phyloP scores from a whole-genome alignment of 768 basidiomycete genomes.

The Leccinum olivaceopallidum region DNA sequence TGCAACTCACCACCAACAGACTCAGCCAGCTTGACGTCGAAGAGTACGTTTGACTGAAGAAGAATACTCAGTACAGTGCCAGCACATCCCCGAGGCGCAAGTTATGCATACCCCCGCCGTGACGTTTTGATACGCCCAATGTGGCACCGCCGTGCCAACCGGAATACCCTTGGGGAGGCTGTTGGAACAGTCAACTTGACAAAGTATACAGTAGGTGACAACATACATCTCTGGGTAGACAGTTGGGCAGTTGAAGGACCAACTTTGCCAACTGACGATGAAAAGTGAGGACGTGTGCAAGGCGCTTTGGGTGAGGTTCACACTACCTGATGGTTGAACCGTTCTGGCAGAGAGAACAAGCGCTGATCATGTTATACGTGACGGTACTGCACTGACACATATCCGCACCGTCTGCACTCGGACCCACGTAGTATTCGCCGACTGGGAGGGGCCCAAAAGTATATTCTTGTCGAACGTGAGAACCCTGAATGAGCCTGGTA shows the following conservation, averaged over 20 bases:
- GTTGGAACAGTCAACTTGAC: neutral
- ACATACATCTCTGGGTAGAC: conserved; percentile 31
- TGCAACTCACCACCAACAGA: neutral
- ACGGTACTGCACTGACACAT: conserved; percentile 58
- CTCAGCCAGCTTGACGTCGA: conserved; percentile 42
- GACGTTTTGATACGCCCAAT: conserved; percentile 66
- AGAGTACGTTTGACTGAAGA: conserved; percentile 36
- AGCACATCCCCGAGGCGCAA: neutral
- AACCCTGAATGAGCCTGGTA: conserved; percentile 7
- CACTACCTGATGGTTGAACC: conserved; percentile 38
- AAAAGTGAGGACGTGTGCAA: conserved; percentile 2
- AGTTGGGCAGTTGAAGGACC: conserved; percentile 46
- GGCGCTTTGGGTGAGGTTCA: neutral
- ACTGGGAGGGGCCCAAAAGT: conserved; percentile 40
- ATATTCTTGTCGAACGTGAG: conserved; percentile 33
- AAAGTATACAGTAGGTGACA: neutral
- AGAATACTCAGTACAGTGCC: conserved; percentile 4
- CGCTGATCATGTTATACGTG: conserved; percentile 54
- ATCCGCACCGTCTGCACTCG: conserved; percentile 31
- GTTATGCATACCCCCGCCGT: conserved; percentile 33
- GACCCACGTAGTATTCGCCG: conserved; percentile 28
- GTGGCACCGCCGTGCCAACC: conserved; percentile 48
- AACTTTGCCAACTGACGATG: conserved; percentile 47
- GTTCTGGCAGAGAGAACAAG: conserved; percentile 59
- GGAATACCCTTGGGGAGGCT: conserved; percentile 56